These are phyloP conservation scores for Didymella arachidicola DNA, from an alignment of 2,329 filamentous ascomycete genomes.

Conservation along the genomic window DNA sequence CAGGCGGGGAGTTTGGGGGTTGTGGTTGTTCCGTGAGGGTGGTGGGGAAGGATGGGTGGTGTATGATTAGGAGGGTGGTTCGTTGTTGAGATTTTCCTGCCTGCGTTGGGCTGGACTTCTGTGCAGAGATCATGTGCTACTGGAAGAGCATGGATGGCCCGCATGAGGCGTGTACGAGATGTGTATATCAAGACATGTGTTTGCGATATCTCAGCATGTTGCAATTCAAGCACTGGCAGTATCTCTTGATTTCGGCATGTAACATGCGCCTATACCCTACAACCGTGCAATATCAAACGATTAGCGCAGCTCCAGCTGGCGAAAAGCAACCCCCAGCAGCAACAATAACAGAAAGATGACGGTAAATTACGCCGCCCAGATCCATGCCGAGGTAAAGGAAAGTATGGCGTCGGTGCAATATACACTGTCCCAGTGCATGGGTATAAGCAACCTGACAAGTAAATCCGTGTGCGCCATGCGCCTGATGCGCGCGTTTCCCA, in stretches of 20 bases:
- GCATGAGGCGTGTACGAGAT: conserved; percentile 1
- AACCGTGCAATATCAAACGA: conserved; percentile 1
- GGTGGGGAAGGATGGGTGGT: background rate
- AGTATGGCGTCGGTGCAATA: conserved; percentile 23
- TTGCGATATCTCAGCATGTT: background rate
- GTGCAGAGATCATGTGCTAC: background rate
- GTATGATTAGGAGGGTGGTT: conserved; percentile 6
- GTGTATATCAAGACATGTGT: background rate
- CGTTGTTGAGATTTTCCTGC: background rate
- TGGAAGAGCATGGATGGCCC: background rate
- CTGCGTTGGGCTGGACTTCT: background rate
- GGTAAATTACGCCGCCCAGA: conserved; percentile 2
- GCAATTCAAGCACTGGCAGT: background rate
- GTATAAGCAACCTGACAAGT: conserved; percentile 32
- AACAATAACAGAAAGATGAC: background rate
- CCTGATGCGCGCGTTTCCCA: conserved; percentile 4
- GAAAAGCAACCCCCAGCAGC: background rate
- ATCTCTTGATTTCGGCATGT: conserved; percentile 2
- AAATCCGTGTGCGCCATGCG: conserved; percentile 8
- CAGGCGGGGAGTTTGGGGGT: conserved; percentile 61
- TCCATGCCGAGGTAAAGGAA: conserved; percentile 7
- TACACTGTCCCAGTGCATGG: conserved; percentile 38
- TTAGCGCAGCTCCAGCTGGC: conserved; percentile 6
- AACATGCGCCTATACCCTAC: conserved; percentile 3
- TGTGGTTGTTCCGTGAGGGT: conserved; percentile 55